Evolutionary conservation across 495 filamentous ascomycete species (phyloP), one percentile per base, ranked within the genome.

Genomic region (Penicillium crystallinum): DNA sequence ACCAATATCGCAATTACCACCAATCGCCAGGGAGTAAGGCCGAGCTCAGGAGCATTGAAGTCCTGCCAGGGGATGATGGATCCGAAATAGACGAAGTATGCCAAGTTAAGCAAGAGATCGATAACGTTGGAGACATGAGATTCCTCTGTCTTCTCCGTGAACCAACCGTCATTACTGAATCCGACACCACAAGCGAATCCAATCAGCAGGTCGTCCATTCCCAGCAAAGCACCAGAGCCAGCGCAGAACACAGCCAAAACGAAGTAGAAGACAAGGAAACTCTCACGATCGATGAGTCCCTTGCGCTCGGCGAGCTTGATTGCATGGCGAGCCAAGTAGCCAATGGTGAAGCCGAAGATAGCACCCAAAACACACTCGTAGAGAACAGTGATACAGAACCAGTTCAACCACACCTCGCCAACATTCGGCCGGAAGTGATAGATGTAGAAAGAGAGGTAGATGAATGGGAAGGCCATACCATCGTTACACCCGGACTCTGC

Each of bases 151-250:
- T 97, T 96, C 63, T 97, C 88, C 10, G 87, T 89, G 63, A 97
- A 99, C 95, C 95, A 99, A 47, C 95, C 95, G 64, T 97, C 95
- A 63, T 99, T 97, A 57, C 90, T 95, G 75, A 99, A 99, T 21
- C 93, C 95, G 21, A 97, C 92, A 49, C 95, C 95, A 36, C 87
- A 88, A 15, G 91, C 82, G 61, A 99, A 99, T 34, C 95, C 95
- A 35, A 99, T 90, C 22, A 99, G 80, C n/a, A 99, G 74, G 63
- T 99, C 95, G 68, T 99, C 95, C 55, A 95, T 82, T 43, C 95
- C 95, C 23, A 99, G 73, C 37, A 95, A 82, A 68, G 89, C 90
- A 19, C 95, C 95, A 2, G 92, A 90, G 21, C 95, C 95, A 52
- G 95, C 95, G 63, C 90, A 96, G 73, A 97, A 99, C 17, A 99